A percentile compares a stretch with the other conserved stretches of the same genome.
Conservation (phyloP, 805 yeast genomes). For the Saccharomyces cerevisiae region DNA sequence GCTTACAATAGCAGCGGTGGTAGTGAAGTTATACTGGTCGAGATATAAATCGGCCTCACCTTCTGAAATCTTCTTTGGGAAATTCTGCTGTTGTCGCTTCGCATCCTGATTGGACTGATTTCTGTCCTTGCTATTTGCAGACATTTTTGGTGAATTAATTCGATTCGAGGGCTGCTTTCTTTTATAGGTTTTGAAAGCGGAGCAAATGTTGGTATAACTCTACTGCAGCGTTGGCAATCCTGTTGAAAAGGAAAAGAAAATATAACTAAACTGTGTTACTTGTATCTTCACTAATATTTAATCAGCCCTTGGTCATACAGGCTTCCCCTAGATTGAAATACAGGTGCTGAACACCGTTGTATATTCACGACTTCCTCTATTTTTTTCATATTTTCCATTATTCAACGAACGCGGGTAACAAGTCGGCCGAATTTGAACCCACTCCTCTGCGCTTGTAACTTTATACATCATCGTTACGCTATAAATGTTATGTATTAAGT, state of each 20-base stretch:
- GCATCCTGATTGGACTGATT: background rate
- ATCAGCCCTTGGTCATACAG: background rate
- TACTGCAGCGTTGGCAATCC: background rate
- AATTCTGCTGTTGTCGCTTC: slow-evolving; percentile 1
- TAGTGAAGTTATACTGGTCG: slow-evolving; percentile 76
- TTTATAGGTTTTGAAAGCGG: background rate
- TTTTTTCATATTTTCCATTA: background rate
- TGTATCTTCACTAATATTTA: background rate
- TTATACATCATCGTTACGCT: background rate
- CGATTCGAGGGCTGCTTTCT: background rate
- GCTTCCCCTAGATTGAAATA: background rate
- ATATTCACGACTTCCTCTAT: background rate
- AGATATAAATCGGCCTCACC: slow-evolving; percentile 53
- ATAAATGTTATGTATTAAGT: background rate
- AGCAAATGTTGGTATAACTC: background rate
- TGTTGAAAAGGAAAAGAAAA: background rate
- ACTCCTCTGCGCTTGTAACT: background rate
- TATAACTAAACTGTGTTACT: background rate
- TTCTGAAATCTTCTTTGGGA: slow-evolving; percentile 29
- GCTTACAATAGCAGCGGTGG: slow-evolving; percentile 85
- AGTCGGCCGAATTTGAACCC: background rate
- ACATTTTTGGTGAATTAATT: background rate
- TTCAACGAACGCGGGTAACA: background rate
- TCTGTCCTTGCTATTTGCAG: slow-evolving; percentile 1
- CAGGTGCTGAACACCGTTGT: background rate